Conservation (phyloP, 768 basidiomycete genomes). For the Leccinum ochraceum region DNA sequence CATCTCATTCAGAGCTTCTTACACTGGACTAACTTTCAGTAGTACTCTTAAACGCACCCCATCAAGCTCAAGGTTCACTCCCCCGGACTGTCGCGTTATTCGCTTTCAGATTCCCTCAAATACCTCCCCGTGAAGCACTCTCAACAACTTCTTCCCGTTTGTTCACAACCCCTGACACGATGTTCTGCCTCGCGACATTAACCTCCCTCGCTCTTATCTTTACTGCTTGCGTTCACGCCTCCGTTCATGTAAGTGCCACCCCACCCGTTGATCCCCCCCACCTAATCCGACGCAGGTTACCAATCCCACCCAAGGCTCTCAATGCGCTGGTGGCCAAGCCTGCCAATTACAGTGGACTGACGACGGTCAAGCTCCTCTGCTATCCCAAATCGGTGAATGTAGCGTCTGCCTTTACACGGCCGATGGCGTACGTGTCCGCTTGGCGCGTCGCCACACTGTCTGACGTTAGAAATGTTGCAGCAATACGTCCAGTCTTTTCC, state of each 20-base stretch:
- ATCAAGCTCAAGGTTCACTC: neutral
- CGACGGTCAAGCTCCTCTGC: constrained; percentile 53
- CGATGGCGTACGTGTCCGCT: constrained; percentile 41
- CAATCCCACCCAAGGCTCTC: constrained; percentile 41
- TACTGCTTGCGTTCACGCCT: constrained; percentile 12
- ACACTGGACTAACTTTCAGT: neutral
- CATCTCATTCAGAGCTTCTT: constrained; percentile 9
- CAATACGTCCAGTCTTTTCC: constrained; percentile 57
- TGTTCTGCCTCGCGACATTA: constrained; percentile 15
- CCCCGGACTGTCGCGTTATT: constrained; percentile 14
- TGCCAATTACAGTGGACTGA: constrained; percentile 65
- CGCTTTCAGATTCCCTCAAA: constrained; percentile 30
- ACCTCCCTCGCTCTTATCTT: constrained; percentile 19
- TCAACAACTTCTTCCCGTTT: neutral
- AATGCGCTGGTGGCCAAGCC: constrained; percentile 53
- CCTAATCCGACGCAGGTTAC: constrained; percentile 41
- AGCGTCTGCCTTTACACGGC: constrained; percentile 61
- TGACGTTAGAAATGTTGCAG: constrained; percentile 32
- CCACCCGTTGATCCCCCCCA: accelerated
- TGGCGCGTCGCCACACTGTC: neutral
- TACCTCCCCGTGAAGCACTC: neutral
- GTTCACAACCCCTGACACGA: constrained; percentile 8
- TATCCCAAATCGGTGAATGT: constrained; percentile 50
- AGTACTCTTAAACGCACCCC: neutral
- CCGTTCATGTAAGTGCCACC: constrained; percentile 19